Conservation (phyloP, 257 asterid genomes). For the Apocynum venetum region DNA sequence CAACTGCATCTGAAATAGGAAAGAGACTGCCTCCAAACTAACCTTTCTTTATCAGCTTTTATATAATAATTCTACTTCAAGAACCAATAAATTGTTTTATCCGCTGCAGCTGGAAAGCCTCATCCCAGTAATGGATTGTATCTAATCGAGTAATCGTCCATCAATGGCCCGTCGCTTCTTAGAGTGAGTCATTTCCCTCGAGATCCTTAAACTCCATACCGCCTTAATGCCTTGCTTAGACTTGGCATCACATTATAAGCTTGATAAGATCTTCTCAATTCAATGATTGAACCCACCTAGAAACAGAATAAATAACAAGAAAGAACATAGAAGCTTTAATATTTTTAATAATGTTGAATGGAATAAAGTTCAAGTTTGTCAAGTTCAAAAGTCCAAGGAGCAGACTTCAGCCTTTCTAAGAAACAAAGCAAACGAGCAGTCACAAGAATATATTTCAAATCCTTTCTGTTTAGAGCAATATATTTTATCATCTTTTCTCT, state of each 20-base stretch:
- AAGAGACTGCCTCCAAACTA: neutral
- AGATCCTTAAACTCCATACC: constrained; percentile 61
- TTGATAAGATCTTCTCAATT: constrained; percentile 93
- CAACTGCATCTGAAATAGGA: neutral
- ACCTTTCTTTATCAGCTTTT: neutral
- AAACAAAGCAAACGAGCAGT: neutral
- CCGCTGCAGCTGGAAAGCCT: neutral
- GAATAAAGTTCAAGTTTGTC: neutral
- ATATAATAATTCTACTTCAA: neutral
- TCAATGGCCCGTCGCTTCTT: neutral
- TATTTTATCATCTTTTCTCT: neutral
- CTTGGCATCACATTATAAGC: constrained; percentile 99
- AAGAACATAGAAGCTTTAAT: neutral
- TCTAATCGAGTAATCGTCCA: neutral
- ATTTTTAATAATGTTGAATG: neutral
- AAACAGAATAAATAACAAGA: constrained; percentile 3
- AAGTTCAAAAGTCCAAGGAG: neutral
- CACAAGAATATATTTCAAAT: neutral
- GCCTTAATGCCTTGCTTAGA: constrained; percentile 69
- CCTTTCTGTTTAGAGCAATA: neutral
- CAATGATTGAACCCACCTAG: constrained; percentile 94
- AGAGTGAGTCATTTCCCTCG: neutral
- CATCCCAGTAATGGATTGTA: too few species aligned
- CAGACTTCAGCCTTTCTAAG: neutral
- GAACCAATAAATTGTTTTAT: neutral